A percentile compares a stretch with the other conserved stretches of the same genome.
phyloP scores from a whole-genome alignment of 1,139 yeast species.

The Taiozyma sp. region DNA sequence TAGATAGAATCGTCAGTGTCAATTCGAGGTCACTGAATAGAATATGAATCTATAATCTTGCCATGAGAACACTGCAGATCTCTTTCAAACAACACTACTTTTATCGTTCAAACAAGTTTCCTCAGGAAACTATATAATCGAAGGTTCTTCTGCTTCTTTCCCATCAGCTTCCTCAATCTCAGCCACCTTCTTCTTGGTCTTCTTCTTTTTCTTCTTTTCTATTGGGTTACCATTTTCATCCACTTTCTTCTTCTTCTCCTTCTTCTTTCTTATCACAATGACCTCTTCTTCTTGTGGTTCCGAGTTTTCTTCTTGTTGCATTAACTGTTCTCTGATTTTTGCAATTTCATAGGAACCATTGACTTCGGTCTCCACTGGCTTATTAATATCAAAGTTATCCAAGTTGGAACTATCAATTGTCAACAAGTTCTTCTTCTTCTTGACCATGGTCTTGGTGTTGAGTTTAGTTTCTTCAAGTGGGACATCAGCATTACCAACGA shows the following conservation, averaged over 20 bases:
- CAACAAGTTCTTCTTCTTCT: constrained; percentile 31
- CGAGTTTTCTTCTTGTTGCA: constrained; percentile 17
- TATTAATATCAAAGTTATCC: constrained; percentile 52
- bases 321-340: constrained; percentile 44
- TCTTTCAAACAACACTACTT: too few relatives aligned
- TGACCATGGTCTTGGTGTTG: not conserved
- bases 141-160: not conserved
- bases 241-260: constrained; percentile 23
- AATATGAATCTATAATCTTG: too few relatives aligned
- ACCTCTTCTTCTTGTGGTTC: constrained; percentile 30
- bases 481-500: constrained; percentile 28
- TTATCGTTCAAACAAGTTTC: not conserved
- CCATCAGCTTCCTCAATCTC: not conserved
- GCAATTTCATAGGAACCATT: constrained; percentile 48
- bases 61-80: not conserved
- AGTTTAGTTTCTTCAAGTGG: constrained; percentile 2
- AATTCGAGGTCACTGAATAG: too few relatives aligned
- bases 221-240: constrained; percentile 23
- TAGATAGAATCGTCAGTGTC: too few relatives aligned
- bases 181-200: constrained; percentile 18
- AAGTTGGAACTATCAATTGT: constrained; percentile 54
- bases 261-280: constrained; percentile 29
- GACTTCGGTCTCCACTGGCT: constrained; percentile 24
- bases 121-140: not conserved
- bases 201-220: constrained; percentile 30